These are phyloP conservation scores for Lepidium aucheri DNA, from an alignment of 345 rosid species.

Conservation along the genomic window DNA sequence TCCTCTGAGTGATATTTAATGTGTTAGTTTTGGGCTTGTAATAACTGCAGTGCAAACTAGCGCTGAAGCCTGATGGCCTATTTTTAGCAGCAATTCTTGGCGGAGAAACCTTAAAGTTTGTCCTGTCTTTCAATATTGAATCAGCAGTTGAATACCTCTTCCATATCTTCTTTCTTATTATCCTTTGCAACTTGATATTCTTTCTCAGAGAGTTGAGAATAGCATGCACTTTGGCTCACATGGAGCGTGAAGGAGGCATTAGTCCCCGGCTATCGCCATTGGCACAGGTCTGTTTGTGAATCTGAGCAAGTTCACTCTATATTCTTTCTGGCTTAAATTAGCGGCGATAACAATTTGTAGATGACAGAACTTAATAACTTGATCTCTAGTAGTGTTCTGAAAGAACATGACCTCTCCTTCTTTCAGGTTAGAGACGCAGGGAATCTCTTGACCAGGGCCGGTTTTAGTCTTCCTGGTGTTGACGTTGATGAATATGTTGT, in stretches of 20 bases:
- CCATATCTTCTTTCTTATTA: neutral
- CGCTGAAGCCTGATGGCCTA: conserved; percentile 97
- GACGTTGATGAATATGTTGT: conserved; percentile 89
- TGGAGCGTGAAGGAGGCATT: conserved; percentile 99
- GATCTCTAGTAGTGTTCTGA: neutral
- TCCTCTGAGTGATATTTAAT: conserved; percentile 14
- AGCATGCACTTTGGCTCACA: conserved; percentile 97
- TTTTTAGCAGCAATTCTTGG: conserved; percentile 98
- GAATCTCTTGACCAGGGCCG: conserved; percentile 92
- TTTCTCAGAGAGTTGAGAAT: conserved; percentile 74
- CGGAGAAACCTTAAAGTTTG: conserved; percentile 94
- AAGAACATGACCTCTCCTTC: neutral
- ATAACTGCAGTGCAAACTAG: conserved; percentile 71
- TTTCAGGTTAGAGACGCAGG: conserved; percentile 93
- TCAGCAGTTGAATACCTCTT: neutral
- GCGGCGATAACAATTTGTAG: neutral
- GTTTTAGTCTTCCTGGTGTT: conserved; percentile 88
- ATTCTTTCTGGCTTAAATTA: neutral
- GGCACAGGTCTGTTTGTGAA: conserved; percentile 60
- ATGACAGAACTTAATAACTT: neutral
- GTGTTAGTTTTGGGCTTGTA: conserved; percentile 21
- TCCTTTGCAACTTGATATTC: neutral
- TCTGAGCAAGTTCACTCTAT: neutral
- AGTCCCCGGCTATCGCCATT: conserved; percentile 92
- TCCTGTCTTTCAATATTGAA: conserved; percentile 1